Evolutionary conservation across 148 eudicot species (phyloP), one percentile per base, ranked within the genome.

Genomic region (Pouteria glomerata): DNA sequence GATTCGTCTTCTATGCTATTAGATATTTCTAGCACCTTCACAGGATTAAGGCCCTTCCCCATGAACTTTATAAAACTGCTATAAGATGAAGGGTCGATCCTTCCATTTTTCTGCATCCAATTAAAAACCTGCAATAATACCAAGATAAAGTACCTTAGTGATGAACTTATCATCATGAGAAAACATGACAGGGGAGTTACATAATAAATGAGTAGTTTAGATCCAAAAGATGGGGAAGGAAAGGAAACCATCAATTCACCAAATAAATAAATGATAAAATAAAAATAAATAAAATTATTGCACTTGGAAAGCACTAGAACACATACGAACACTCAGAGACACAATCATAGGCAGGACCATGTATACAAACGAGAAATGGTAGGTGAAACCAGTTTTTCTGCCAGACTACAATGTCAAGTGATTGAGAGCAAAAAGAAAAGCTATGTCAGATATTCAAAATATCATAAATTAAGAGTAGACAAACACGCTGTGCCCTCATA

Each of bases 21-120:
- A 70, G 88, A 93, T 62, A 81, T 79, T 76, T 84, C 86, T 47
- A 93, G 50, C 15, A 88, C 96, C 76, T 77, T 80, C 7, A 58
- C 58, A 77, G 83, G 85, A 80, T 82, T 82, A 63, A 63, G 79
- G 73, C 81, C 76, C 80, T 73, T 87, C 30, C 92, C 87, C 78
- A 84, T 66, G 68, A 82, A 83, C 83, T 85, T 93, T 27, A 93
- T 85, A 66, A 90, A 93, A 79, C 90, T 90, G 77, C 98, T 93
- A 81, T 93, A 93, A 58, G 98, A 85, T 30, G 93, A 87, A 81
- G 62, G 19, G 73, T 76, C 90, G 63, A 86, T 80, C 80, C 80
- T 87, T 69, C 82, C 91, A 55, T 86, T 81, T 74, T 70, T 81
- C 65, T 77, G 86, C 98, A 93, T 93, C 98, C 98, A 93, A 80